Evolutionary conservation across 2,329 filamentous ascomycete genomes (phyloP).

Genomic region (Neoscytalidium dimidiatum): DNA sequence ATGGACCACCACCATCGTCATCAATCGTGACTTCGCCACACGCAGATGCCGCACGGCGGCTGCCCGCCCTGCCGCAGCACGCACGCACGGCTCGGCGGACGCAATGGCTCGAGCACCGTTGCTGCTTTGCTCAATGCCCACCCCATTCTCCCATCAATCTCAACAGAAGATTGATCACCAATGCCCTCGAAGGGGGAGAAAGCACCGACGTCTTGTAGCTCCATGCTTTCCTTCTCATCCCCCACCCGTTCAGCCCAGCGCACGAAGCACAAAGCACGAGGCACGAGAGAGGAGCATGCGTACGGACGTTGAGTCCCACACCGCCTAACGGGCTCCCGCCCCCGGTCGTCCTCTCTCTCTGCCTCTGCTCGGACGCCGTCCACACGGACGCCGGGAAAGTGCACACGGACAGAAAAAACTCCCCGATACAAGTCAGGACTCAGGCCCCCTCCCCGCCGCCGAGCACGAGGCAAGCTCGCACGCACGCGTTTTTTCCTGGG

Average conservation of each 20-base stretch:
- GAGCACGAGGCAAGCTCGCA: constrained; percentile 5
- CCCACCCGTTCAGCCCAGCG: not conserved
- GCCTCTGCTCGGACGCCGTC: not conserved
- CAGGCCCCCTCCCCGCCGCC: not conserved
- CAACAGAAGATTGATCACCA: not conserved
- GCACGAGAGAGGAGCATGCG: too few relatives aligned
- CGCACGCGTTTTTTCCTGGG: not conserved
- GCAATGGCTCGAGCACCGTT: not conserved
- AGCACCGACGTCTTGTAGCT: not conserved
- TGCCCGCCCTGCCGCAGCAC: not conserved
- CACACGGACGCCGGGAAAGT: not conserved
- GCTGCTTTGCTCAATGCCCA: not conserved
- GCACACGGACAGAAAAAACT: constrained; percentile 1
- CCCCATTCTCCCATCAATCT: not conserved
- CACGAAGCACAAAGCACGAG: not conserved
- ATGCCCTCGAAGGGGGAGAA: too few relatives aligned
- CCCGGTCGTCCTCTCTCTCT: not conserved
- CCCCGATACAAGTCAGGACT: constrained; percentile 1
- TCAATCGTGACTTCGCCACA: constrained; percentile 4
- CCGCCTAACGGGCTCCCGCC: constrained; percentile 15
- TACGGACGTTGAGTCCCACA: not conserved
- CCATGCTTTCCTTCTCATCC: not conserved
- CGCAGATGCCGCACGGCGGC: not conserved
- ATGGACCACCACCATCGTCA: not conserved
- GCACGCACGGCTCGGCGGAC: not conserved